Evolutionary conservation across 495 filamentous ascomycete genomes (phyloP).

Genomic region (Lasiosphaeria miniovina): DNA sequence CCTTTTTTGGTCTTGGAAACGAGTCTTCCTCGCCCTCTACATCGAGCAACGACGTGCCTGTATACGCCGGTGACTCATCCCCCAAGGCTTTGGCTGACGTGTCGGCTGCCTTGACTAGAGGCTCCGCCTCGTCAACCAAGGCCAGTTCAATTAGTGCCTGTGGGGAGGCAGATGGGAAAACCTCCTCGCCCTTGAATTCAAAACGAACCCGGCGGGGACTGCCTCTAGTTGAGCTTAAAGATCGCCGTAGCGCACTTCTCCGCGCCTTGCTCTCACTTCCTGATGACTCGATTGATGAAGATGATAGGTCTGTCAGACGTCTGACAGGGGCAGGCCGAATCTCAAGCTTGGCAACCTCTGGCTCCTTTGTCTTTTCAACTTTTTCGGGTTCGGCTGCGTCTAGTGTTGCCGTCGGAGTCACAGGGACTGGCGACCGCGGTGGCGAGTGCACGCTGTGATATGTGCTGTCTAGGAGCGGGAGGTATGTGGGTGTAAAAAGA

Average conservation of each 20-base stretch:
- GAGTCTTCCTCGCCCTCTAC: constrained; percentile 39
- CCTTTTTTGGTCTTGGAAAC: constrained; percentile 41
- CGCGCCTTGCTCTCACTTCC: constrained; percentile 37
- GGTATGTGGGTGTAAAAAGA: constrained; percentile 57
- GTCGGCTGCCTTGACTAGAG: constrained; percentile 16
- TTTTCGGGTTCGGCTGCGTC: constrained; percentile 23
- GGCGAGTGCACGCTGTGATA: constrained; percentile 31
- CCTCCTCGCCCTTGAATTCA: constrained; percentile 49
- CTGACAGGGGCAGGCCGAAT: constrained; percentile 18
- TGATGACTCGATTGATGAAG: constrained; percentile 43
- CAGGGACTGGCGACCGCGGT: constrained; percentile 20
- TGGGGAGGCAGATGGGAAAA: constrained; percentile 39
- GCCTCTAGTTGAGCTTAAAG: constrained; percentile 43
- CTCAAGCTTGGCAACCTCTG: constrained; percentile 9
- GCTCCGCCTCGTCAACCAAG: constrained; percentile 17
- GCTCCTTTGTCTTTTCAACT: constrained; percentile 29
- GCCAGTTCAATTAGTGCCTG: constrained; percentile 1
- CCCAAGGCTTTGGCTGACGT: constrained; percentile 22
- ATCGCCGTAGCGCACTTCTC: constrained; percentile 50
- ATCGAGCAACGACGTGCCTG: constrained; percentile 28
- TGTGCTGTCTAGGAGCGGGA: constrained; percentile 53
- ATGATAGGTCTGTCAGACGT: constrained; percentile 34
- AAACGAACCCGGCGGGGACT: constrained; percentile 56
- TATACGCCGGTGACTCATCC: constrained; percentile 26
- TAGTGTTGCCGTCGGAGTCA: constrained; percentile 16